These are phyloP conservation scores for Talaromyces borbonicus DNA, from an alignment of 495 filamentous ascomycete genomes.

Conservation along the genomic window DNA sequence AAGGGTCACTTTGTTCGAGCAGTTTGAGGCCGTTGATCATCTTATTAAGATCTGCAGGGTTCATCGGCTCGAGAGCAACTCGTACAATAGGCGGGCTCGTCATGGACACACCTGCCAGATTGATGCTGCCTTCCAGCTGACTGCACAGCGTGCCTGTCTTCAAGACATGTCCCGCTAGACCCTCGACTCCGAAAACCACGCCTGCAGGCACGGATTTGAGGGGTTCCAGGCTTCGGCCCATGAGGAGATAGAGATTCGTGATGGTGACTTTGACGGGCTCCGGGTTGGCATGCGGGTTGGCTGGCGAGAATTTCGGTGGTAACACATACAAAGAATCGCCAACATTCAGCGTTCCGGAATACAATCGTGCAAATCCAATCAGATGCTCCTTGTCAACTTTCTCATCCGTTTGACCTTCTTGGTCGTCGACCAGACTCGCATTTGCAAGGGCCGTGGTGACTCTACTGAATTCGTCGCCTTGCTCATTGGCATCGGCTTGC, in stretches of 20 bases:
- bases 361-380: slow-evolving; percentile 89
- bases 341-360: slow-evolving; percentile 80
- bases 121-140: slow-evolving; percentile 78
- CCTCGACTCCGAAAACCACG: slow-evolving; percentile 91
- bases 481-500: slow-evolving; percentile 46
- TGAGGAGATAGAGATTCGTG: slow-evolving; percentile 85
- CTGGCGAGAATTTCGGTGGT: slow-evolving; percentile 83
- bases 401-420: slow-evolving; percentile 33
- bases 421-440: slow-evolving; percentile 38
- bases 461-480: slow-evolving; percentile 27
- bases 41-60: slow-evolving; percentile 80
- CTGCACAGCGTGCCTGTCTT: slow-evolving; percentile 94
- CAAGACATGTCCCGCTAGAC: slow-evolving; percentile 80
- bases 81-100: slow-evolving; percentile 82
- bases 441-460: slow-evolving; percentile 47
- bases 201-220: slow-evolving; percentile 82
- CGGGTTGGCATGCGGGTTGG: slow-evolving; percentile 61
- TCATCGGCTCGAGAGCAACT: slow-evolving; percentile 83
- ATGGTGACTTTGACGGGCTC: slow-evolving; percentile 77
- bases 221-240: slow-evolving; percentile 82
- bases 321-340: slow-evolving; percentile 88
- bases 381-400: slow-evolving; percentile 69
- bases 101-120: slow-evolving; percentile 78
- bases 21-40: slow-evolving; percentile 85
- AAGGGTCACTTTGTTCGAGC: slow-evolving; percentile 91